Evolutionary conservation across 2,329 filamentous ascomycete genomes (phyloP).

Genomic region (Stenocarpella maydis): DNA sequence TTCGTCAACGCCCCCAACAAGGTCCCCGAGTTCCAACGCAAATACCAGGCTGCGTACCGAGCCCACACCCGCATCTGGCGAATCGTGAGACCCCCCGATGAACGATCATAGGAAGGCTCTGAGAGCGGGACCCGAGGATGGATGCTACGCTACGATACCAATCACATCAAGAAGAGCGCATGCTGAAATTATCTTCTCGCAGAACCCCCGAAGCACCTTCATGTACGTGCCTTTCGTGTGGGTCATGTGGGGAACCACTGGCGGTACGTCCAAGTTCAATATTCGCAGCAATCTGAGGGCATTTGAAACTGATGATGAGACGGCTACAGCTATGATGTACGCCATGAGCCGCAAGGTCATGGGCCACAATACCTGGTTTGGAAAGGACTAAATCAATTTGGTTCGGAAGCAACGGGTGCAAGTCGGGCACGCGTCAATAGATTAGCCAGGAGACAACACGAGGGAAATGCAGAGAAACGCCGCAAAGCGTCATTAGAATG

Average conservation of each 20-base stretch:
- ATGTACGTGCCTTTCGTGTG: conserved; percentile 75
- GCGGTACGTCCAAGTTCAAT: conserved; percentile 58
- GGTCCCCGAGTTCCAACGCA: conserved; percentile 77
- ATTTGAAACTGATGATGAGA: conserved; percentile 39
- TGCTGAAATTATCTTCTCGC: conserved; percentile 42
- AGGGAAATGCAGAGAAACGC: conserved; percentile 27
- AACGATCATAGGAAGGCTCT: not conserved
- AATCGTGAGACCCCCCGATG: conserved; percentile 67
- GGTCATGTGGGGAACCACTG: conserved; percentile 68
- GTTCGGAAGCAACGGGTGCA: not conserved
- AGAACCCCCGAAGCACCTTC: conserved; percentile 71
- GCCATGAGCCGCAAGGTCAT: conserved; percentile 76
- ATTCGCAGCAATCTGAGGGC: conserved; percentile 2
- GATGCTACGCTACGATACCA: conserved; percentile 13
- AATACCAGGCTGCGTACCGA: conserved; percentile 78
- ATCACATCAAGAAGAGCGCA: not conserved
- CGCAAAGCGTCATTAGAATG: conserved; percentile 4
- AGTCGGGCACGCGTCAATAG: conserved; percentile 14
- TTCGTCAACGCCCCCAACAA: conserved; percentile 78
- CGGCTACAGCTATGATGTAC: conserved; percentile 65
- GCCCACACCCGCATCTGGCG: conserved; percentile 76
- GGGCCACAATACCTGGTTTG: conserved; percentile 83
- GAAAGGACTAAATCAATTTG: conserved; percentile 55
- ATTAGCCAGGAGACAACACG: conserved; percentile 14
- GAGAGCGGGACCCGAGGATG: conserved; percentile 13